A percentile compares a stretch with the other conserved stretches of the same genome.
Conservation (phyloP, 495 filamentous ascomycete genomes). For the Rusavskia elegans region DNA sequence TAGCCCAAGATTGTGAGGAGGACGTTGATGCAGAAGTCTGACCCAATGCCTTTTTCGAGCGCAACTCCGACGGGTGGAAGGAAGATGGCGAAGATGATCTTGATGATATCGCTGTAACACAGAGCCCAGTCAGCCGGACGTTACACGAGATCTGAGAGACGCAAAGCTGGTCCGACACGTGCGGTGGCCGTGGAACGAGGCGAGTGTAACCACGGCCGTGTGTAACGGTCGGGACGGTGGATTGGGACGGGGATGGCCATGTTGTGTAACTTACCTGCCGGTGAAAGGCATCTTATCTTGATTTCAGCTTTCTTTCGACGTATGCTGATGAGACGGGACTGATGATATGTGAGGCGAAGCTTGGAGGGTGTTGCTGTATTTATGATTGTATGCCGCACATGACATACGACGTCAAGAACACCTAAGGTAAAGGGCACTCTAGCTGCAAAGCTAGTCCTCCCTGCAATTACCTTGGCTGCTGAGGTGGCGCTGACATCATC, state of each 20-base stretch:
- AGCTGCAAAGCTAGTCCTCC: background rate
- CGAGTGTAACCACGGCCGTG: background rate
- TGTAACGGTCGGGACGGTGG: background rate
- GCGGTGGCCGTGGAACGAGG: background rate
- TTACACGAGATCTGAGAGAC: background rate
- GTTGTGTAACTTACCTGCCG: constrained; percentile 33
- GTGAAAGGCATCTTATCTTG: constrained; percentile 40
- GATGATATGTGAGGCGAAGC: background rate
- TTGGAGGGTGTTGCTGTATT: background rate
- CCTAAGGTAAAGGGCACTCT: too few relatives aligned
- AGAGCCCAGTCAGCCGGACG: background rate
- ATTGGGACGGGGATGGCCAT: background rate
- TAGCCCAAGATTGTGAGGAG: constrained; percentile 70
- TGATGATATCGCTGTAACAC: constrained; percentile 61
- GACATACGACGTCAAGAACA: background rate
- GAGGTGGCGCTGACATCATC: too few relatives aligned
- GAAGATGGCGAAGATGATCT: constrained; percentile 78
- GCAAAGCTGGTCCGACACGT: background rate
- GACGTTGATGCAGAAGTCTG: constrained; percentile 78
- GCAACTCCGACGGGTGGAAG: constrained; percentile 85
- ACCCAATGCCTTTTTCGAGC: constrained; percentile 71
- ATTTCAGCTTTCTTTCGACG: background rate
- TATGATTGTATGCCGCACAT: background rate
- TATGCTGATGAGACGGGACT: background rate
- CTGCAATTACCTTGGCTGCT: background rate